Conservation (phyloP, 768 basidiomycete species). For the Russula griseocarnosa region DNA sequence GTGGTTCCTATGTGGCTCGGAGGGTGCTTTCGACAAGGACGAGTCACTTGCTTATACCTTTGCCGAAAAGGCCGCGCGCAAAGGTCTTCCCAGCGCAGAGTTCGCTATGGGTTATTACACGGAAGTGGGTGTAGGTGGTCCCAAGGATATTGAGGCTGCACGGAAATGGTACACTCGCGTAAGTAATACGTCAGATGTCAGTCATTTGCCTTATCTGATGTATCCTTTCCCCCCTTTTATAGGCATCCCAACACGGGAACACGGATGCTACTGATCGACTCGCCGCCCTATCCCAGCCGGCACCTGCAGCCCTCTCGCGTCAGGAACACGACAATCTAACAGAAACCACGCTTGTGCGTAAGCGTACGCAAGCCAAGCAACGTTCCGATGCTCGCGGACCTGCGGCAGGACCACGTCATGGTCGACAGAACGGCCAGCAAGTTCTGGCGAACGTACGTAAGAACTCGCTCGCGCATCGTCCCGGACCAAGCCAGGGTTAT, state of each 20-base stretch:
- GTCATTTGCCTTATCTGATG: not conserved
- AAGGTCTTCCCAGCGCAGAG: conserved; percentile 75
- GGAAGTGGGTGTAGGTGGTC: conserved; percentile 86
- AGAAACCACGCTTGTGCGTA: conserved; percentile 75
- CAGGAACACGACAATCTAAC: conserved; percentile 78
- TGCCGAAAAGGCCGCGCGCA: conserved; percentile 79
- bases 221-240: not conserved
- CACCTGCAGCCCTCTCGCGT: conserved; percentile 64
- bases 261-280: conserved; percentile 74
- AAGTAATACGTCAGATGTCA: conserved; percentile 29
- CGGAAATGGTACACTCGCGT: conserved; percentile 74
- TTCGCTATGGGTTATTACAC: conserved; percentile 96
- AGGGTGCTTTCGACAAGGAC: conserved; percentile 77
- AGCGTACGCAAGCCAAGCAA: conserved; percentile 68
- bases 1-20: conserved; percentile 92
- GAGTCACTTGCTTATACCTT: conserved; percentile 82
- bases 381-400: conserved; percentile 42
- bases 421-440: conserved; percentile 37
- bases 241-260: conserved; percentile 79
- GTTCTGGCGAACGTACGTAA: conserved; percentile 56
- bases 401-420: conserved; percentile 11
- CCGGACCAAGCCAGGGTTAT: not conserved
- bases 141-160: conserved; percentile 58
- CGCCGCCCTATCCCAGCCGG: conserved; percentile 56
- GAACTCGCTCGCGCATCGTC: conserved; percentile 40